These are phyloP conservation scores for barley (Hordeum vulgare) DNA, from an alignment of 176 grass and related monocot genomes.

Conservation along the genomic window DNA sequence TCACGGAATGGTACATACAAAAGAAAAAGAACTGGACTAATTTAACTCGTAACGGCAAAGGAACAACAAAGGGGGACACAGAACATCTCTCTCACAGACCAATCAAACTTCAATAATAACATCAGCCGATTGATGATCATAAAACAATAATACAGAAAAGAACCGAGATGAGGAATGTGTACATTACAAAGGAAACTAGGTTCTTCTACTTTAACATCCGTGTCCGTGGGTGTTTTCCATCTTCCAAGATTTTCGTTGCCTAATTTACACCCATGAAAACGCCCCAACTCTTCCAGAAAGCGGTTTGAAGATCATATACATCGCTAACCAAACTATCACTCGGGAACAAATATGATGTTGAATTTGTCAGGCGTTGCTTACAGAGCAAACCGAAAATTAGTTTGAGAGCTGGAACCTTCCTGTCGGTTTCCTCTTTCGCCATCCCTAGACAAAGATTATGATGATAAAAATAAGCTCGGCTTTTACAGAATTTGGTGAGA, in stretches of 20 bases:
- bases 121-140: background rate
- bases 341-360: conserved; percentile 16
- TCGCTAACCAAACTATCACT: conserved; percentile 29
- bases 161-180: conserved; percentile 20
- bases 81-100: conserved; percentile 15
- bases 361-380: conserved; percentile 23
- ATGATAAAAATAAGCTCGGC: background rate
- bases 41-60: background rate
- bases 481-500: background rate
- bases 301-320: conserved; percentile 35
- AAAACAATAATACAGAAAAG: conserved; percentile 31
- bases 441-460: conserved; percentile 43
- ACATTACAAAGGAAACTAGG: conserved; percentile 13
- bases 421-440: conserved; percentile 85
- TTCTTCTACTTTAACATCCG: conserved; percentile 37
- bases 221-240: background rate
- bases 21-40: conserved; percentile 22
- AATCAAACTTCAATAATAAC: conserved; percentile 28
- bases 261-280: conserved; percentile 39
- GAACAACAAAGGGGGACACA: background rate
- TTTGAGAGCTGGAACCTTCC: conserved; percentile 83
- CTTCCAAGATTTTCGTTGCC: background rate
- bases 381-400: conserved; percentile 31
- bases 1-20: too few species aligned
- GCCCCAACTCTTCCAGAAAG: conserved; percentile 15